Evolutionary conservation across 352 stramenopile species (phyloP).

Genomic region (Phytophthora tentaculata): DNA sequence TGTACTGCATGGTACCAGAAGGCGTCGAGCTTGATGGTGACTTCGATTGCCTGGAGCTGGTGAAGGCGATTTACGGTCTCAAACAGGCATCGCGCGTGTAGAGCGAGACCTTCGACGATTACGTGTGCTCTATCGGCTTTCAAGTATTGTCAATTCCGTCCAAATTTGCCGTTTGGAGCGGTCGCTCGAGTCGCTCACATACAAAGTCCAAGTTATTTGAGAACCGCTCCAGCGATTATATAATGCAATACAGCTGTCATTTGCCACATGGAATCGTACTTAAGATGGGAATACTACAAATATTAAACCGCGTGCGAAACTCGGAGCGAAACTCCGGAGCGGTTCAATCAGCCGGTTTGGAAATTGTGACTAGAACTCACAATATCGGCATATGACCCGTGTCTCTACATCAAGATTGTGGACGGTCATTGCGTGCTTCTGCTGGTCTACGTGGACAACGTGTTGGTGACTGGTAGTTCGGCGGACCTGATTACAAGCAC

Average conservation of each 20-base stretch:
- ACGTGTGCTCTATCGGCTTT: neutral
- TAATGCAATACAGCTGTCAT: too few species aligned
- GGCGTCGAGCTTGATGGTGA: neutral
- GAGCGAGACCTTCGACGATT: slow-evolving; percentile 16
- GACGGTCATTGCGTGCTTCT: neutral
- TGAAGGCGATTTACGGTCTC: slow-evolving; percentile 18
- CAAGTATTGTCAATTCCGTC: too few species aligned
- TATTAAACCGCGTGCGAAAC: too few species aligned
- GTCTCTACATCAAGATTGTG: slow-evolving; percentile 1
- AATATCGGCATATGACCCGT: neutral
- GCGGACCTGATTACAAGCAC: neutral
- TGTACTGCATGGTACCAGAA: slow-evolving; percentile 4
- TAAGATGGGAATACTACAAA: too few species aligned
- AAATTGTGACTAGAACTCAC: too few species aligned
- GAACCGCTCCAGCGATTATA: too few species aligned
- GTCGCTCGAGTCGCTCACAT: too few species aligned
- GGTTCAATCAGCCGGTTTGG: too few species aligned
- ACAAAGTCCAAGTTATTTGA: too few species aligned
- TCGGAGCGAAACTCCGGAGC: too few species aligned
- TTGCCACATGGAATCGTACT: too few species aligned
- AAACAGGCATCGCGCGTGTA: slow-evolving; percentile 18
- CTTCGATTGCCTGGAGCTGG: slow-evolving; percentile 11
- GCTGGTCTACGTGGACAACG: neutral
- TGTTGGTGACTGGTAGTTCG: neutral
- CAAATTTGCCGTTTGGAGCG: too few species aligned